These are phyloP conservation scores for Cercospora brassicicola DNA, from an alignment of 2,329 filamentous ascomycete species.

Conservation along the genomic window DNA sequence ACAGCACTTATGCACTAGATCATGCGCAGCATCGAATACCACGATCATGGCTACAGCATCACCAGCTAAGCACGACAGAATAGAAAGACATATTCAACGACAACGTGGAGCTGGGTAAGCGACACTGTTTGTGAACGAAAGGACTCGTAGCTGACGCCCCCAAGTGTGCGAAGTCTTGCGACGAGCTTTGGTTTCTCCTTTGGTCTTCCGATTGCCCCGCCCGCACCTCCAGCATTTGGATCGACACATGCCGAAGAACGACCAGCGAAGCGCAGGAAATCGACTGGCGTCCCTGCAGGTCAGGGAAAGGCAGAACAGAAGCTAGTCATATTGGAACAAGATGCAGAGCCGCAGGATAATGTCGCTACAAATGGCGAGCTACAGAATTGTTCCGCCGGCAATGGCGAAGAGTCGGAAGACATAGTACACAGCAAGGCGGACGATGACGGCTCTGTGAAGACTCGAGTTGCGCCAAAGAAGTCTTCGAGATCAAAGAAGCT, in stretches of 20 bases:
- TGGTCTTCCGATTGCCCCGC: constrained; percentile 13
- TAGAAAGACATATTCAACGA: constrained; percentile 38
- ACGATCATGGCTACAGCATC: constrained; percentile 32
- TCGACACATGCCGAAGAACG: constrained; percentile 19
- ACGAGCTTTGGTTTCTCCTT: constrained; percentile 37
- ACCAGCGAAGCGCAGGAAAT: constrained; percentile 30
- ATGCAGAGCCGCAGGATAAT: neutral
- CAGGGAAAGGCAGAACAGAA: neutral
- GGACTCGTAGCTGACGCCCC: neutral
- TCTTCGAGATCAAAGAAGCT: constrained; percentile 13
- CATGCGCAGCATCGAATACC: constrained; percentile 10
- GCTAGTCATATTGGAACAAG: neutral
- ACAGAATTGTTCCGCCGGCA: neutral
- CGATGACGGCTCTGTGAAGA: constrained; percentile 25
- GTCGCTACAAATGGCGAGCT: neutral
- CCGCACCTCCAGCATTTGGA: neutral
- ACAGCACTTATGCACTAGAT: neutral
- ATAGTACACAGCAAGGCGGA: neutral
- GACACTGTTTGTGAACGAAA: neutral
- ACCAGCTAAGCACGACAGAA: constrained; percentile 32
- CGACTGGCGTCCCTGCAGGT: neutral
- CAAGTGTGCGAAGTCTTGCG: constrained; percentile 29
- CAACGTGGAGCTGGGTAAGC: constrained; percentile 37
- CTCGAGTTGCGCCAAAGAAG: constrained; percentile 5
- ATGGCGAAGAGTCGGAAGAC: neutral